Conservation (phyloP, 257 asterid genomes). For the Echites panduratus region DNA sequence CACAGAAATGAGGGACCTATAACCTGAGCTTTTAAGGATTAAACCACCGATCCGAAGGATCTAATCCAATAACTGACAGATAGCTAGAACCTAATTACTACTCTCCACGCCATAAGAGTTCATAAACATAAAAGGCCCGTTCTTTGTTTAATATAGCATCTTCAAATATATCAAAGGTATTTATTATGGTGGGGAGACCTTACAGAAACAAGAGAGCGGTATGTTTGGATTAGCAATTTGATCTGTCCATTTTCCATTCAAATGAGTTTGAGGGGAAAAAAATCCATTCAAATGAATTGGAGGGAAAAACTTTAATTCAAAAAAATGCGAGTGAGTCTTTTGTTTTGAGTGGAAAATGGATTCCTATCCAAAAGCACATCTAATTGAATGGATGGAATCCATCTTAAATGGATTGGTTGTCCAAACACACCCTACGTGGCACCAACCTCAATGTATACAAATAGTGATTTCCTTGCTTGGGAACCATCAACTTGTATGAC, state of each 20-base stretch:
- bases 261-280: too few species aligned
- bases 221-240: too few species aligned
- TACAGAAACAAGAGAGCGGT: not conserved
- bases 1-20: not conserved
- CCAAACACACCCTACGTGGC: too few species aligned
- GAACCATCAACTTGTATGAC: slow-evolving; percentile 59
- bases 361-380: too few species aligned
- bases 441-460: slow-evolving; percentile 59
- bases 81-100: not conserved
- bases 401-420: too few species aligned
- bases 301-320: too few species aligned
- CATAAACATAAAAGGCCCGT: not conserved
- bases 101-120: not conserved
- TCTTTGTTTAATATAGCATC: too few species aligned
- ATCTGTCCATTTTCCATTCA: too few species aligned
- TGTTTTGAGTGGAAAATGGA: too few species aligned
- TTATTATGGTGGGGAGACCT: not conserved
- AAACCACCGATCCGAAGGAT: not conserved
- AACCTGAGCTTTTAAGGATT: not conserved
- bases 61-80: not conserved
- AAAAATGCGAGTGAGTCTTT: too few species aligned
- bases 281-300: too few species aligned
- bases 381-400: too few species aligned
- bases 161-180: not conserved
- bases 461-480: slow-evolving; percentile 44